A percentile compares a stretch with the other conserved stretches of the same genome.
Evolutionary conservation across 2,329 filamentous ascomycete species (phyloP).

Genomic region (Exophiala aquamarina): DNA sequence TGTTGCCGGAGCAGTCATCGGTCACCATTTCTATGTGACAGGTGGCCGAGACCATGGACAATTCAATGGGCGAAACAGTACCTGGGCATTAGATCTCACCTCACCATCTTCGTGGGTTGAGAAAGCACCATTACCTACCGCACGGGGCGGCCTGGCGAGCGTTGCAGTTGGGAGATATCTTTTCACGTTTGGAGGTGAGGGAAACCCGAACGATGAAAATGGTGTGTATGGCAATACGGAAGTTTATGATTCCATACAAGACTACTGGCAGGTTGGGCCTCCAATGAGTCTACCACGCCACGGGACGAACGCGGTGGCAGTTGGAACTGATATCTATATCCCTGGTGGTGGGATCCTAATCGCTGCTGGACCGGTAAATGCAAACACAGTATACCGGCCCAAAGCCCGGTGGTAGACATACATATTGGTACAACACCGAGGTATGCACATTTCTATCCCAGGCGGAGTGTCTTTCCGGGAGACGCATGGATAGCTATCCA

Average conservation of each 20-base stretch:
- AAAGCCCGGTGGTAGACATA: too few species aligned
- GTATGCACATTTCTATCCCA: too few species aligned
- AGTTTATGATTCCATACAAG: slow-evolving; percentile 30
- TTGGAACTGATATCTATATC: slow-evolving; percentile 33
- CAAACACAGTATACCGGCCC: too few species aligned
- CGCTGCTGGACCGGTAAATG: neutral
- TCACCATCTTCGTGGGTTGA: slow-evolving; percentile 32
- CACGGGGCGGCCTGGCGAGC: slow-evolving; percentile 35
- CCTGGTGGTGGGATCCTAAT: slow-evolving; percentile 35
- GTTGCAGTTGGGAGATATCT: slow-evolving; percentile 31
- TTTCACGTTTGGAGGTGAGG: slow-evolving; percentile 42
- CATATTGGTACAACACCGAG: too few species aligned
- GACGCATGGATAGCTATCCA: too few species aligned
- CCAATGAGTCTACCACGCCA: slow-evolving; percentile 38
- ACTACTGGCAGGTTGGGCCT: slow-evolving; percentile 31
- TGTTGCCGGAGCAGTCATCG: slow-evolving; percentile 33
- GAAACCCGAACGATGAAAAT: slow-evolving; percentile 26
- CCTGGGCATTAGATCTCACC: slow-evolving; percentile 37
- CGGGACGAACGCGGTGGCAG: slow-evolving; percentile 33
- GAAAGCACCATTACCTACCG: slow-evolving; percentile 36
- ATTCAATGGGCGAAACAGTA: slow-evolving; percentile 35
- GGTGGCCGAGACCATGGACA: slow-evolving; percentile 37
- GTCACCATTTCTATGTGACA: slow-evolving; percentile 37
- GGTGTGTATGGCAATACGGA: slow-evolving; percentile 35
- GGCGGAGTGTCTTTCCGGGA: too few species aligned